Base-by-base conservation (phyloP, 352 stramenopile species). In the Pythium pyrilobum region DNA sequence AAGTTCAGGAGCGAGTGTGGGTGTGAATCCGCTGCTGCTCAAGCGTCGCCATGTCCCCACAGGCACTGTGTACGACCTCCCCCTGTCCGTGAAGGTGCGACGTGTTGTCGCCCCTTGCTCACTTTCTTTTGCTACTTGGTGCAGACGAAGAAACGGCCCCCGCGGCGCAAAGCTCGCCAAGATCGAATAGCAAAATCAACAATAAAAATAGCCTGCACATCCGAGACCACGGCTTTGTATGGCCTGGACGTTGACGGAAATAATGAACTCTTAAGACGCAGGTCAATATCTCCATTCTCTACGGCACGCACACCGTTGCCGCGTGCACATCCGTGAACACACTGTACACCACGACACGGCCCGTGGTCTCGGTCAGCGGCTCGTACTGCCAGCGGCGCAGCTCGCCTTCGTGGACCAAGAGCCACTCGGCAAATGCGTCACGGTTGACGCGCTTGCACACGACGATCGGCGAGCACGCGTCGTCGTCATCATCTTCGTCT, bases 121-220 rank as follows among this genome's bases (percentile, higher is more conserved):
- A 15, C 39, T 52, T 32, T 46, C 15, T 15, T 34, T 21, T 27
- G 46, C 7, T 2, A 47, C 21, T 31, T n/a, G 10, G 8, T 24
- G 28, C 24, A 88, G 74, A 52, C 59, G 71, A 41, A 58, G 73
- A 18, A 85, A 79, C 52, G 74, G 64, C 0, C 62, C 71, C 8
- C 66, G 66, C 44, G 77, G 75, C 16, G 75, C 77, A 18, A 89
- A 80, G 38, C 54, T 86, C 16, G 63, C 61, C 7, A 86, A 83
- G 40, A 66, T 67, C 36, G 82, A 71, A 66, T 42, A 27, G n/a
- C n/a, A n/a, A n/a, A n/a, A n/a, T n/a, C n/a, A 41, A 23, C 13
- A 52, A 20, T 24, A 15, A n/a, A n/a, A n/a, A n/a, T n/a, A n/a
- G n/a, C n/a, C n/a, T n/a, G n/a, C n/a, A n/a, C n/a, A n/a, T n/a